Conservation (phyloP, 2,329 filamentous ascomycete species). For the Exophiala bonariae region DNA sequence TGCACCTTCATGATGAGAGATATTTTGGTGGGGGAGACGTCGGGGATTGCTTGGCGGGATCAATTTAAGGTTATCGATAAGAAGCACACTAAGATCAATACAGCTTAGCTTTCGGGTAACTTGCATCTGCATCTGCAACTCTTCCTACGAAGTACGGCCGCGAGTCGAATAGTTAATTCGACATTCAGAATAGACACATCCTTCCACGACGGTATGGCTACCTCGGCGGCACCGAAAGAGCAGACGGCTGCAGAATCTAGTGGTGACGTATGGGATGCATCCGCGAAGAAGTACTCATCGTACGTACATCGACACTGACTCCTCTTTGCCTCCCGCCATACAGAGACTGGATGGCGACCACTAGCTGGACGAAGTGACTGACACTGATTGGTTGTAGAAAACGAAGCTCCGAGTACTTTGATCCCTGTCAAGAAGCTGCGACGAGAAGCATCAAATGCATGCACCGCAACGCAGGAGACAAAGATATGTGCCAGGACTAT, state of each 20-base stretch:
- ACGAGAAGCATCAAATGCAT: constrained; percentile 82
- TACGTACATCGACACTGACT: too few species aligned
- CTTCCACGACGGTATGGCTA: constrained; percentile 23
- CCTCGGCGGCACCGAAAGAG: constrained; percentile 13
- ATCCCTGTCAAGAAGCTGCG: constrained; percentile 93
- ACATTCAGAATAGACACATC: too few species aligned
- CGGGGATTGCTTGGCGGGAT: background rate
- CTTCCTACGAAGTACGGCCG: background rate
- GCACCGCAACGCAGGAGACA: constrained; percentile 82
- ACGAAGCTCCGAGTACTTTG: constrained; percentile 82
- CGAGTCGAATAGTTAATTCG: too few species aligned
- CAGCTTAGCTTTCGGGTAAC: background rate
- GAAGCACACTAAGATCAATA: constrained; percentile 8
- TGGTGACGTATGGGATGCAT: constrained; percentile 20
- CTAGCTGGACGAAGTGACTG: too few species aligned
- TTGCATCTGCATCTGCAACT: constrained; percentile 1
- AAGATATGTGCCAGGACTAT: constrained; percentile 88
- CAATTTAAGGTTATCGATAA: constrained; percentile 8
- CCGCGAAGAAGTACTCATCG: constrained; percentile 17
- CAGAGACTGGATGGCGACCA: background rate
- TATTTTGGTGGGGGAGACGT: too few species aligned
- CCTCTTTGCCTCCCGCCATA: background rate
- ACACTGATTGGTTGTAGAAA: constrained; percentile 59
- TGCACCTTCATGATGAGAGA: too few species aligned
- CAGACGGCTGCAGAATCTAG: constrained; percentile 8